phyloP scores from a whole-genome alignment of 106 monocot genomes.

The Phalaenopsis equestris region DNA sequence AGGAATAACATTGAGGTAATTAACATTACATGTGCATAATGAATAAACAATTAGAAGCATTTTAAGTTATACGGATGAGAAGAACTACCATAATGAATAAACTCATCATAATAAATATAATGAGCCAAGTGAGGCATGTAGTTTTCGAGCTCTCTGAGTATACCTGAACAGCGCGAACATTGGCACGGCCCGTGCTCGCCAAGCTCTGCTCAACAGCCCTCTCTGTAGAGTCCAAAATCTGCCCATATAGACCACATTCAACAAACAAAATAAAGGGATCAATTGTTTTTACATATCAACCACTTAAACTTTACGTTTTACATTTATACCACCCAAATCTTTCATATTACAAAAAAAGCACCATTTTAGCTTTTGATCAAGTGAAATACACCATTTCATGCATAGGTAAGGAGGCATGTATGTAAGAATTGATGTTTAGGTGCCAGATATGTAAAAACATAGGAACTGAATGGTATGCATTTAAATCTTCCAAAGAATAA shows the following conservation, averaged over 20 bases:
- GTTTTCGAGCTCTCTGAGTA: conserved; percentile 71
- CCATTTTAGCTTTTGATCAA: too few relatives aligned
- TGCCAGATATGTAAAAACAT: background rate
- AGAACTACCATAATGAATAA: conserved; percentile 82
- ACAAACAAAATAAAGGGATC: background rate
- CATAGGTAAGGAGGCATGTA: too few relatives aligned
- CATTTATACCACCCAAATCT: too few relatives aligned
- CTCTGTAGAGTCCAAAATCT: conserved; percentile 88
- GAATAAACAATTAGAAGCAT: too few relatives aligned
- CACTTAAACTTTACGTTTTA: too few relatives aligned
- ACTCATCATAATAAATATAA: conserved; percentile 56
- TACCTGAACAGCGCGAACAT: conserved; percentile 52
- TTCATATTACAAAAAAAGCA: too few relatives aligned
- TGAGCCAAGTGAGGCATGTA: conserved; percentile 71
- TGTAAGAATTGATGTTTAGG: too few relatives aligned
- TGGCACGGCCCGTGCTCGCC: conserved; percentile 72
- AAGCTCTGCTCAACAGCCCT: conserved; percentile 85
- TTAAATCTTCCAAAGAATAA: too few relatives aligned
- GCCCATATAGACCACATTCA: background rate
- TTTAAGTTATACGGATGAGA: conserved; percentile 77
- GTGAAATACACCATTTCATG: too few relatives aligned
- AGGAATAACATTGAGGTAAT: too few relatives aligned
- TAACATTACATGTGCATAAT: too few relatives aligned
- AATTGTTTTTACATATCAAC: too few relatives aligned
- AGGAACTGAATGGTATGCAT: background rate